Evolutionary conservation across 2,329 filamentous ascomycete genomes (phyloP), one percentile per base, ranked within the genome.

Genomic region (Lithohypha guttulata): DNA sequence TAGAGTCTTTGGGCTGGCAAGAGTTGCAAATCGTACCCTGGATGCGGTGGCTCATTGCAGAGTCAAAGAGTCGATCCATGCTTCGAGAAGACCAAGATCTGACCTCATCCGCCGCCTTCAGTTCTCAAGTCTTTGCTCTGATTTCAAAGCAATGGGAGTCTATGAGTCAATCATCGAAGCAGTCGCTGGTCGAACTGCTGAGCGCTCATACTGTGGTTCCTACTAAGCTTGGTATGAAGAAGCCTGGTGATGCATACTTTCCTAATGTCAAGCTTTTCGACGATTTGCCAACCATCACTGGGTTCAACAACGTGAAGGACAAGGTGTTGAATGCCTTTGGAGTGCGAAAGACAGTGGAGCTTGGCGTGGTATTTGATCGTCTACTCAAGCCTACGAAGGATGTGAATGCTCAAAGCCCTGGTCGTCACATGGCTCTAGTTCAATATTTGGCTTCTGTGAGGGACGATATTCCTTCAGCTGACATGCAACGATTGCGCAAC

Each of bases 401-500:
- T 9, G 52, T 54, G 20, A 33, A 25, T 18, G 17, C 39, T 10
- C 42, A 43, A 17, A 42, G 70, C 44, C 78, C 79, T 58, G 94
- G 84, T 84, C 95, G 85, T 42, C 89, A 96, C 56, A 78, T 94
- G 44, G 89, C 98, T 56, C 68, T 98, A 18, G 86, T 98, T 59
- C 89, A 86, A 52, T 98, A 98, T 52, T 73, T 98, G 29, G 77
- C 89, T 8, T 93, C 87, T 6, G 91, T 98, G 19, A 77, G 76
- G 44, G 75, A 83, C 37, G 91, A 98, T 51, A 95, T 98, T 43
- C 91, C 91, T 0, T 60, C 64, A 7, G 79, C 79, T 34, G 91
- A 98, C 56, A 72, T 95, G 39, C 77, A 75, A 48, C 83, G 81
- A 53, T 69, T 98, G 17, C 80, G 73, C 41, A 73, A 79, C 34